A percentile compares a stretch with the other conserved stretches of the same genome.
These are phyloP conservation scores for Aphanomyces euteiches DNA, from an alignment of 352 stramenopile species.

Conservation along the genomic window DNA sequence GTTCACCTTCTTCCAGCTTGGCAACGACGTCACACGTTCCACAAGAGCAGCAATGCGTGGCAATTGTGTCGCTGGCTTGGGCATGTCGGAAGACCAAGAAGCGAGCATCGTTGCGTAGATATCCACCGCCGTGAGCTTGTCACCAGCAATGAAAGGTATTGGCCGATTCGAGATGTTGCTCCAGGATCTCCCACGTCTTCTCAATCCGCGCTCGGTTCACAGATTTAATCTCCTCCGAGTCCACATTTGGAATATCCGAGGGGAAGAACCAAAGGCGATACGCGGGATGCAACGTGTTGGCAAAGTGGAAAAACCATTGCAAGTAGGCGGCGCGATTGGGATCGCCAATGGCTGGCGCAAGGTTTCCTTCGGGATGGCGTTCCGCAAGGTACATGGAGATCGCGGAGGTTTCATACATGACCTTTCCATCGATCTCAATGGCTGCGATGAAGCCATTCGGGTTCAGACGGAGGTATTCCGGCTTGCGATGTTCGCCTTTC, in stretches of 20 bases:
- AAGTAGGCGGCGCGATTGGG: background rate
- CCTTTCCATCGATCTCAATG: background rate
- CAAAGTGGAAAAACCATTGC: constrained; percentile 16
- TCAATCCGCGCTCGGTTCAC: background rate
- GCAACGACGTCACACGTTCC: background rate
- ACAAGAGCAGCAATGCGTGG: background rate
- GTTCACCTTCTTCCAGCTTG: constrained; percentile 7
- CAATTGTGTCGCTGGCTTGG: constrained; percentile 5
- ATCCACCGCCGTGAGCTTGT: background rate
- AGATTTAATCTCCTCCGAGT: background rate
- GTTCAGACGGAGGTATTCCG: constrained; percentile 9
- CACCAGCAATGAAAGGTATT: constrained; percentile 4
- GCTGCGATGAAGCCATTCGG: background rate
- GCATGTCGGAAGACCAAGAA: background rate
- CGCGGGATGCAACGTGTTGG: constrained; percentile 10
- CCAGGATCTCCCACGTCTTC: background rate
- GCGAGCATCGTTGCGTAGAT: constrained; percentile 5
- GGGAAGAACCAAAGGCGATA: constrained; percentile 10
- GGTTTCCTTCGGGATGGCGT: constrained; percentile 4
- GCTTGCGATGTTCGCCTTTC: background rate
- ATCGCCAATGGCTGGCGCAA: constrained; percentile 10
- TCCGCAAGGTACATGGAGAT: constrained; percentile 12
- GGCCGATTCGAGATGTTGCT: background rate
- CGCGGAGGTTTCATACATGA: constrained; percentile 3
- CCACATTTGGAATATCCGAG: background rate